Percentiles rank a stretch among this genome's conserved stretches.
Evolutionary conservation across 73 alveolate genomes (phyloP).

Genomic region (Uronychia setigera): DNA sequence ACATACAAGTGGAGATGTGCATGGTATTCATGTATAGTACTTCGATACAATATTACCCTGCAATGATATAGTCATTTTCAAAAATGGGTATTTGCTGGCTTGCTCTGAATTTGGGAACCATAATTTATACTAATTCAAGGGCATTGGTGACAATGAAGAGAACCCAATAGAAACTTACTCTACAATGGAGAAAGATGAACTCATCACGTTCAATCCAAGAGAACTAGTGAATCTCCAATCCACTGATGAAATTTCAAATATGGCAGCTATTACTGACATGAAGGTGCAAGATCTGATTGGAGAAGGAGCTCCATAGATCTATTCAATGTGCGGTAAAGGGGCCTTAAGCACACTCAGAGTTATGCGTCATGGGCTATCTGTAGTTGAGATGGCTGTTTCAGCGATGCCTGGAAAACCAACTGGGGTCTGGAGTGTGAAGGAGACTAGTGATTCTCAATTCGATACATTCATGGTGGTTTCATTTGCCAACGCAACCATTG

Average conservation of each 20-base stretch:
- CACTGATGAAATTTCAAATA: slow-evolving; percentile 63
- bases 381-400: slow-evolving; percentile 90
- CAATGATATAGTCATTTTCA: slow-evolving; percentile 85
- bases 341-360: slow-evolving; percentile 91
- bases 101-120: slow-evolving; percentile 98
- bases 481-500: slow-evolving; percentile 87
- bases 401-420: slow-evolving; percentile 96
- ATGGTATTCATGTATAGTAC: slow-evolving; percentile 79
- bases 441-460: slow-evolving; percentile 75
- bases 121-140: slow-evolving; percentile 75
- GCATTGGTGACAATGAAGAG: slow-evolving; percentile 87
- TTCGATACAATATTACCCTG: slow-evolving; percentile 97
- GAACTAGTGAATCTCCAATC: slow-evolving; percentile 60
- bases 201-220: slow-evolving; percentile 72
- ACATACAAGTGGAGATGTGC: slow-evolving; percentile 75
- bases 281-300: slow-evolving; percentile 90
- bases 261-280: slow-evolving; percentile 91
- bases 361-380: slow-evolving; percentile 95
- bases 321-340: slow-evolving; percentile 94
- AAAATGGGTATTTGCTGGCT: slow-evolving; percentile 91
- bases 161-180: slow-evolving; percentile 78
- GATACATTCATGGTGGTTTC: slow-evolving; percentile 96
- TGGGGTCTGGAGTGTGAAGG: slow-evolving; percentile 96
- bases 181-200: slow-evolving; percentile 52
- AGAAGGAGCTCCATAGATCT: slow-evolving; percentile 96